Evolutionary conservation across 176 grass and related monocot species (phyloP).

Genomic region (Carex littledalei): DNA sequence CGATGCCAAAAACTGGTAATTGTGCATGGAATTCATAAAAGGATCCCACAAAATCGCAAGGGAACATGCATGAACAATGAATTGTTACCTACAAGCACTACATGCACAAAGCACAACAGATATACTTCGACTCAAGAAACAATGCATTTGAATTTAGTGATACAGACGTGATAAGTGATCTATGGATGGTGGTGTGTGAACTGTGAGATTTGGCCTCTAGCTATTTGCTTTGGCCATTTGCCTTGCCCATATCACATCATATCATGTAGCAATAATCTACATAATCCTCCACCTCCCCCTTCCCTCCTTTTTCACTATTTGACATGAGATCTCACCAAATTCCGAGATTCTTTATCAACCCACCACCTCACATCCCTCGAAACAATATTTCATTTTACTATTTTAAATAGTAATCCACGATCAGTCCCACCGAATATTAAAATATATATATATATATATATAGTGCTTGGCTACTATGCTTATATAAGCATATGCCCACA

Average conservation of each 20-base stretch:
- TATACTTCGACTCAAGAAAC: constrained; percentile 36
- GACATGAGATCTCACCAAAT: constrained; percentile 27
- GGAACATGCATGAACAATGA: constrained; percentile 33
- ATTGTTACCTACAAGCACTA: constrained; percentile 18
- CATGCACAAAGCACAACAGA: constrained; percentile 38
- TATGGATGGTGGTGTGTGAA: constrained; percentile 1
- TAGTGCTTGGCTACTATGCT: too few species aligned
- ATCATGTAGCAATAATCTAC: constrained; percentile 15
- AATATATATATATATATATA: too few species aligned
- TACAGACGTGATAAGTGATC: neutral
- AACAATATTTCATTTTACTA: neutral
- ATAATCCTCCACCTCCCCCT: constrained; percentile 16
- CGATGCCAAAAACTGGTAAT: neutral
- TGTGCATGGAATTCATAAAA: constrained; percentile 27
- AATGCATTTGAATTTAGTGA: too few species aligned
- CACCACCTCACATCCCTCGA: neutral
- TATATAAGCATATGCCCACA: too few species aligned
- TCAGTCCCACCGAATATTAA: neutral
- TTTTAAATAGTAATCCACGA: neutral
- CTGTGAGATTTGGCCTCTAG: constrained; percentile 12
- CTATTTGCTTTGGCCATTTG: constrained; percentile 26
- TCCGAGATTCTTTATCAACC: constrained; percentile 19
- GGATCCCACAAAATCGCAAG: constrained; percentile 13
- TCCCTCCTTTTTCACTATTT: neutral
- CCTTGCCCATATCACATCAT: neutral